A percentile compares a stretch with the other conserved stretches of the same genome.
Evolutionary conservation across 371 early-diverging fungal species (phyloP).

Genomic region (Capillidium rhysosporum): DNA sequence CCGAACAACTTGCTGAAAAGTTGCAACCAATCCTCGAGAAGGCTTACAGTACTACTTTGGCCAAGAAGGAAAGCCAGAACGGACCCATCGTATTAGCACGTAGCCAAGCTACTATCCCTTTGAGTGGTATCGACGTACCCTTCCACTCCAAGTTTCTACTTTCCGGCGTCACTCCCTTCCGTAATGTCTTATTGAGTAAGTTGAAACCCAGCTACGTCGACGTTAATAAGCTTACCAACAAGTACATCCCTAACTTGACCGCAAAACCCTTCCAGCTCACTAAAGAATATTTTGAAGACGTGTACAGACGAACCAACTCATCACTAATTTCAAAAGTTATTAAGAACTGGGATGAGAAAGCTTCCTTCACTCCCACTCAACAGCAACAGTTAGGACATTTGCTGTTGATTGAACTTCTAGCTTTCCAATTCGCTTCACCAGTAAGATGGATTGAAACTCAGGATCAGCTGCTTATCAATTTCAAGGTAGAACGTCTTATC

Average conservation of each 20-base stretch:
- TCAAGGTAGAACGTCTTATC: constrained; percentile 64
- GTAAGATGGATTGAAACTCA: constrained; percentile 98
- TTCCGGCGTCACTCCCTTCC: constrained; percentile 82
- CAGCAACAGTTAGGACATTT: constrained; percentile 73
- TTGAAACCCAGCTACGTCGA: constrained; percentile 56
- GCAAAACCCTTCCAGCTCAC: constrained; percentile 70
- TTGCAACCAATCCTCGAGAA: constrained; percentile 58
- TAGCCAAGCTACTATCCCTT: constrained; percentile 79
- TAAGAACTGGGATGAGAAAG: constrained; percentile 60
- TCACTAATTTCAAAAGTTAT: constrained; percentile 52
- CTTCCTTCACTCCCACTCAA: constrained; percentile 41
- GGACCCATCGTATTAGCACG: constrained; percentile 54
- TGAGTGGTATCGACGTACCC: constrained; percentile 88
- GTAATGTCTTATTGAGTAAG: constrained; percentile 65
- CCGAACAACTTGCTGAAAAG: constrained; percentile 76
- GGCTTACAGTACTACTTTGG: constrained; percentile 44
- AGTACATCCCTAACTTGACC: constrained; percentile 92
- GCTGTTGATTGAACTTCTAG: constrained; percentile 76
- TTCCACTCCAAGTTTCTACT: constrained; percentile 90
- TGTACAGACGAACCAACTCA: constrained; percentile 52
- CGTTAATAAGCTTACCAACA: constrained; percentile 48
- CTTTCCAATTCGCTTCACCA: constrained; percentile 85
- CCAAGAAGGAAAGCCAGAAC: constrained; percentile 45
- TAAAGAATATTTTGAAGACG: constrained; percentile 57
- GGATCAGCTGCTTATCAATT: constrained; percentile 65